Percentiles rank a stretch among this genome's conserved stretches.
Evolutionary conservation across 2,329 filamentous ascomycete genomes (phyloP).

Genomic region (Penicillium oxalicum): DNA sequence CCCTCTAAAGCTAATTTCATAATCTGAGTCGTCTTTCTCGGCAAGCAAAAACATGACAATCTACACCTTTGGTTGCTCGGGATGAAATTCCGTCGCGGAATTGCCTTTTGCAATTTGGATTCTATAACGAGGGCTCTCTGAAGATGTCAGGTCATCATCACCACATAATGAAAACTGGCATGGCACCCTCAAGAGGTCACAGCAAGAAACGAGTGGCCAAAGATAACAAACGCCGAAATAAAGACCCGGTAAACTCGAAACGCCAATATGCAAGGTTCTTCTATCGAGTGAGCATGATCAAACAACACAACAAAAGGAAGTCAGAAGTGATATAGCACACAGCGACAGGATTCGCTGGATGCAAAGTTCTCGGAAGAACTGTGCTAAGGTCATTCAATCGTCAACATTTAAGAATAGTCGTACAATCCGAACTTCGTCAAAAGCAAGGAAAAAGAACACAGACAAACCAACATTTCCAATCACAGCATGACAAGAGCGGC

Average conservation of each 20-base stretch:
- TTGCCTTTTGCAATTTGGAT: too few species aligned
- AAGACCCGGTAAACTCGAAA: too few species aligned
- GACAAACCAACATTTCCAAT: not conserved
- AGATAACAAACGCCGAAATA: too few species aligned
- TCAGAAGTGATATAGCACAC: constrained; percentile 7
- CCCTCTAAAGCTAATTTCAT: too few species aligned
- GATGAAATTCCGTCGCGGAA: too few species aligned
- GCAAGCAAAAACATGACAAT: not conserved
- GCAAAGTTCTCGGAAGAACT: constrained; percentile 13
- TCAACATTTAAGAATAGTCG: constrained; percentile 13
- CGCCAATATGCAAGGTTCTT: constrained; percentile 13
- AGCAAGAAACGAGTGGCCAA: not conserved
- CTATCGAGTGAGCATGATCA: constrained; percentile 3
- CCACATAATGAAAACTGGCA: too few species aligned
- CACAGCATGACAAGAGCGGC: constrained; percentile 17
- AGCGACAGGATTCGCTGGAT: constrained; percentile 1
- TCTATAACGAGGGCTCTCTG: too few species aligned
- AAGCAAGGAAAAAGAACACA: not conserved
- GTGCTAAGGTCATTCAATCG: constrained; percentile 13
- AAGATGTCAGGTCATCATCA: too few species aligned
- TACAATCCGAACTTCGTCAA: constrained; percentile 10
- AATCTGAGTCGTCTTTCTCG: too few species aligned
- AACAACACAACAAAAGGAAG: not conserved
- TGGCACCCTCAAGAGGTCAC: not conserved
- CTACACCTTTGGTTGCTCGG: not conserved